Conservation (phyloP, 345 rosid species). For the Nasturtium officinale region DNA sequence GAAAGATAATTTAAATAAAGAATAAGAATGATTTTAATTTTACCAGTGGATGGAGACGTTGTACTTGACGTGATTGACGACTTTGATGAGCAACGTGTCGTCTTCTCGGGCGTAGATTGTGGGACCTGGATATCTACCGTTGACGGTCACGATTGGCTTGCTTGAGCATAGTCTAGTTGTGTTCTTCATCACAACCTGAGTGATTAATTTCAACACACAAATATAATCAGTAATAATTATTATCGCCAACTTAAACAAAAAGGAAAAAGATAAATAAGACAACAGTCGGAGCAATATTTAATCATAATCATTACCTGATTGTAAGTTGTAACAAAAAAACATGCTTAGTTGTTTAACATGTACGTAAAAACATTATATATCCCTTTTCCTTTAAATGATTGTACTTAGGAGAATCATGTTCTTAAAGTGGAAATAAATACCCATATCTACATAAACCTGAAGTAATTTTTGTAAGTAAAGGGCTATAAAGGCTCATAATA, state of each 20-base stretch:
- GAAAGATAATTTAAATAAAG: neutral
- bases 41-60: constrained; percentile 87
- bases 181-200: constrained; percentile 72
- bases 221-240: constrained; percentile 13
- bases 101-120: constrained; percentile 86
- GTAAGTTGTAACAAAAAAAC: constrained; percentile 18
- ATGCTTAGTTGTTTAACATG: constrained; percentile 16
- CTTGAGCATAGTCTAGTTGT: constrained; percentile 68
- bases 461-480: neutral
- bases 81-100: constrained; percentile 79
- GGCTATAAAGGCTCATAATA: neutral
- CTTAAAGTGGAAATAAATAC: neutral
- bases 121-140: constrained; percentile 84
- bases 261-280: neutral
- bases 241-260: constrained; percentile 3
- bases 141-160: constrained; percentile 84
- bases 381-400: neutral
- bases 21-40: constrained; percentile 43
- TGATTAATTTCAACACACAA: constrained; percentile 20
- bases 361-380: neutral
- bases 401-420: constrained; percentile 3
- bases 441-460: neutral
- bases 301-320: constrained; percentile 19
- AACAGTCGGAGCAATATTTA: neutral
- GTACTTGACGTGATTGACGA: constrained; percentile 79